Conservation (phyloP, 1,139 yeast genomes). For the Lodderomyces theae region DNA sequence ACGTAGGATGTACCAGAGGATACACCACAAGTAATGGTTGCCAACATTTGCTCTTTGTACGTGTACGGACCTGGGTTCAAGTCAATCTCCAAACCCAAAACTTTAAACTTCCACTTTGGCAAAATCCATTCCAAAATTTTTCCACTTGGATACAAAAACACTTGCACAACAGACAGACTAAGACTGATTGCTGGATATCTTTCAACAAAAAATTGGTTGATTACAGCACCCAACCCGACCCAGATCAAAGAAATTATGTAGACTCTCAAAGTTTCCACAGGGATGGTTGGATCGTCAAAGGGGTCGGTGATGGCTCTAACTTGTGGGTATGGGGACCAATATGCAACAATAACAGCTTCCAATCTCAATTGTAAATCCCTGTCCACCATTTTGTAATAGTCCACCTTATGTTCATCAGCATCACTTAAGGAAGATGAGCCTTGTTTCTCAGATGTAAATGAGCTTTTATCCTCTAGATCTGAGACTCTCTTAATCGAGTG, state of each 20-base stretch:
- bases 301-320: slow-evolving; percentile 59
- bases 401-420: slow-evolving; percentile 6
- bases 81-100: slow-evolving; percentile 13
- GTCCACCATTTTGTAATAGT: slow-evolving; percentile 11
- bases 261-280: slow-evolving; percentile 57
- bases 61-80: slow-evolving; percentile 30
- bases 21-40: slow-evolving; percentile 22
- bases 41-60: slow-evolving; percentile 26
- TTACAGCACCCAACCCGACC: slow-evolving; percentile 62
- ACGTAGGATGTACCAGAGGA: slow-evolving; percentile 24
- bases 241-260: slow-evolving; percentile 53
- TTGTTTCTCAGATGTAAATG: background rate
- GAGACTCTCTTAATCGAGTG: too few species aligned
- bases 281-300: slow-evolving; percentile 47
- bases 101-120: slow-evolving; percentile 19
- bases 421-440: background rate
- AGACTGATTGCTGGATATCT: slow-evolving; percentile 54
- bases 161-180: slow-evolving; percentile 32
- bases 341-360: slow-evolving; percentile 48
- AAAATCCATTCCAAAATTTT: slow-evolving; percentile 17
- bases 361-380: slow-evolving; percentile 31
- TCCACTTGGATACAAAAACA: slow-evolving; percentile 26
- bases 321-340: slow-evolving; percentile 63
- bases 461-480: background rate
- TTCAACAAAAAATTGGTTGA: slow-evolving; percentile 57